These are phyloP conservation scores for Sclerotinia borealis DNA, from an alignment of 2,329 filamentous ascomycete genomes.

Conservation along the genomic window DNA sequence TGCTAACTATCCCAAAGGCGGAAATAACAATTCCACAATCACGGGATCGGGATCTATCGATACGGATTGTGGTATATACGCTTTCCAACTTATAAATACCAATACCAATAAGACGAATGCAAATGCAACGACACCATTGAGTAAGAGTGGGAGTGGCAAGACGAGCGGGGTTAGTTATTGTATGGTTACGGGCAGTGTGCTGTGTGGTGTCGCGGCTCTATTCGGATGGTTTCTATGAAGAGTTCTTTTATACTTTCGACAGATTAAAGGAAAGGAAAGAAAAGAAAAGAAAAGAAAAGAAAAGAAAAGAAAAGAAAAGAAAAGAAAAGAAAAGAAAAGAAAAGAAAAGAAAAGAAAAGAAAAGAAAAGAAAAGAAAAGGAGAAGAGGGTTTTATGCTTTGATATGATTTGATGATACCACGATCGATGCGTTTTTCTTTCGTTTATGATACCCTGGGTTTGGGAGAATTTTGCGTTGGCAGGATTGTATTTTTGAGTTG, in stretches of 20 bases:
- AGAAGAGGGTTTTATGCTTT: not conserved
- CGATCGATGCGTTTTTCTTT: not conserved
- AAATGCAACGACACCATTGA: not conserved
- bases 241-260: not conserved
- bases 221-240: slow-evolving; percentile 1
- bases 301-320: too few relatives aligned
- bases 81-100: not conserved
- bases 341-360: too few relatives aligned
- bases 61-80: not conserved
- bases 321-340: too few relatives aligned
- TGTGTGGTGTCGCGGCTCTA: not conserved
- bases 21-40: not conserved
- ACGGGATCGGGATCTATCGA: not conserved
- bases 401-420: not conserved
- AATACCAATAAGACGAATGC: not conserved
- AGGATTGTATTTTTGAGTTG: not conserved
- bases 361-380: too few relatives aligned
- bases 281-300: too few relatives aligned
- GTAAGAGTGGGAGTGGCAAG: not conserved
- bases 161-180: not conserved
- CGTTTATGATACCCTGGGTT: not conserved
- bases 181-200: not conserved
- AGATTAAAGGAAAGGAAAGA: too few relatives aligned
- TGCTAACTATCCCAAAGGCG: not conserved
- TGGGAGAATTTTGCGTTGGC: not conserved